Base-by-base conservation (phyloP, 1,139 yeast species). In the Meyerozyma guilliermondii region DNA sequence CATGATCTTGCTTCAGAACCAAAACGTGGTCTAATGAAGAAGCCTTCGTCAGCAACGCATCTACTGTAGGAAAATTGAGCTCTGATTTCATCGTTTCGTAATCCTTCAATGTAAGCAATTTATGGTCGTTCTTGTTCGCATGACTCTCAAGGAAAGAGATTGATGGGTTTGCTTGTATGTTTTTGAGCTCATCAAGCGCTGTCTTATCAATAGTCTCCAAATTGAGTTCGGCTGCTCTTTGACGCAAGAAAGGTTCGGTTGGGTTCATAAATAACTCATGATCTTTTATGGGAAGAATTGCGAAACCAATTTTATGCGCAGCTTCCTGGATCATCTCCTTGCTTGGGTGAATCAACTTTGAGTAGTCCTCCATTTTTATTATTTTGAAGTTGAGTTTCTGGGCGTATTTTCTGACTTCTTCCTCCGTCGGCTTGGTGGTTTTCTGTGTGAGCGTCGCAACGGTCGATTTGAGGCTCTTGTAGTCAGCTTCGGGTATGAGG, bases 111-210 rank as follows among this genome's bases (percentile, higher is more conserved):
- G 63, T 50, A 24, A 62, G 38, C 5, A 52, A 40, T 4, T 49
- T 42, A 41, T 53, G 54, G 2, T 49, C 16, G 23, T 26, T 13
- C 38, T 29, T 35, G 13, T 13, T 31, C 7, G 54, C 51, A 43
- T 61, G 58, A 17, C 50, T 48, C 13, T 44, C 41, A 36, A 66
- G 40, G 44, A 50, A 60, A 3, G 54, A 58, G 16, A 53, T 36
- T 5, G 53, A 41, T 8, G 68, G 70, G 11, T 47, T 42, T 5
- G 50, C 47, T n/a, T 8, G 10, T 14, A 10, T 13, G 5, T 14
- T 29, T 29, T 14, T 29, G 20, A 29, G 33, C 3, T 29, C 33
- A n/a, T 29, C 7, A 13, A 29, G 33, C 3, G 30, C 38, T 9
- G 43, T 43, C 26, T 41, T 20, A 24, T 14, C 29, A 3, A 17